These are phyloP conservation scores for Arthroderma sp. DNA, from an alignment of 2,329 filamentous ascomycete species.

Conservation along the genomic window DNA sequence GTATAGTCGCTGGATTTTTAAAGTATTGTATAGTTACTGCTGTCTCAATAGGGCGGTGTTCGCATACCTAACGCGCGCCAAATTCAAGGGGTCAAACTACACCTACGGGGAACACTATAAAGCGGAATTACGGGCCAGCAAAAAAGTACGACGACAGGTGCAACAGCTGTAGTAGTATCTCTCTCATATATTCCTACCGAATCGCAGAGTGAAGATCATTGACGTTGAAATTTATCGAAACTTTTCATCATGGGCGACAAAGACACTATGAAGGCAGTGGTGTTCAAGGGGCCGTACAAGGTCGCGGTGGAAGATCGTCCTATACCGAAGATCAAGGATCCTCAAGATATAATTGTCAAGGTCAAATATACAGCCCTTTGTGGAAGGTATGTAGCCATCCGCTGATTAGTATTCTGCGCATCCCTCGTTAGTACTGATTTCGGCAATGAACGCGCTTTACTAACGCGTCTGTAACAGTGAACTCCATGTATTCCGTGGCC, in stretches of 20 bases:
- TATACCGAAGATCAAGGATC: constrained; percentile 57
- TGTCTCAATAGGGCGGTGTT: no score
- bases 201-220: not conserved
- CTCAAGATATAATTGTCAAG: constrained; percentile 67
- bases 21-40: no score
- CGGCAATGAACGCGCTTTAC: not conserved
- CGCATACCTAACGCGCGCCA: no score
- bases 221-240: not conserved
- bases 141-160: no score
- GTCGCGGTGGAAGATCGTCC: constrained; percentile 68
- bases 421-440: not conserved
- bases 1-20: no score
- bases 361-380: constrained; percentile 74
- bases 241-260: constrained; percentile 17
- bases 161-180: no score
- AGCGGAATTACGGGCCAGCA: no score
- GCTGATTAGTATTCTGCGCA: not conserved
- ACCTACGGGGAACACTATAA: no score
- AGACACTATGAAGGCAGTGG: constrained; percentile 69
- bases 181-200: no score
- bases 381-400: constrained; percentile 52
- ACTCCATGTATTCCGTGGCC: constrained; percentile 73
- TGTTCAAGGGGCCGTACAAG: constrained; percentile 68
- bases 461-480: constrained; percentile 41
- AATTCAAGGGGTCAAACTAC: no score